These are phyloP conservation scores for Zoysia matrella DNA, from an alignment of 202 grass and related monocot species.

Conservation along the genomic window DNA sequence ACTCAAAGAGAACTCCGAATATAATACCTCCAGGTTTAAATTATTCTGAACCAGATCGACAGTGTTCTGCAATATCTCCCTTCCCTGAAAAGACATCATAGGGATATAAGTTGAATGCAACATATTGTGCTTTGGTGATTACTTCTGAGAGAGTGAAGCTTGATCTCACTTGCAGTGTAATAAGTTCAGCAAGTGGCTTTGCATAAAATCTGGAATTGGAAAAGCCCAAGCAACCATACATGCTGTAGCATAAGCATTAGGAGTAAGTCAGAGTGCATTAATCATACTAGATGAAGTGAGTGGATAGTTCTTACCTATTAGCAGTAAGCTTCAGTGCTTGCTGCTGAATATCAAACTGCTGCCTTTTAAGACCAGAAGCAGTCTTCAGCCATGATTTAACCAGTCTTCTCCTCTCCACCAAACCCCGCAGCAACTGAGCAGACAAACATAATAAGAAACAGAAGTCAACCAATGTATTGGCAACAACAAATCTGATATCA, in stretches of 20 bases:
- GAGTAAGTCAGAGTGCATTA: conserved; percentile 31
- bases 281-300: conserved; percentile 12
- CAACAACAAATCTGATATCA: conserved; percentile 30
- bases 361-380: conserved; percentile 82
- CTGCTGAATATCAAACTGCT: conserved; percentile 98
- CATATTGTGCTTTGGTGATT: conserved; percentile 34
- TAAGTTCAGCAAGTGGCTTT: conserved; percentile 95
- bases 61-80: conserved; percentile 96
- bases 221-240: conserved; percentile 99
- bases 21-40: conserved; percentile 84
- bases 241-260: conserved; percentile 59
- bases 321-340: conserved; percentile 99
- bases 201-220: conserved; percentile 97
- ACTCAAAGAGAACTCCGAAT: neutral
- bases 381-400: conserved; percentile 95
- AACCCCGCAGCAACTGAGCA: conserved; percentile 74
- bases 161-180: conserved; percentile 87
- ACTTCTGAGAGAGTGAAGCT: conserved; percentile 33
- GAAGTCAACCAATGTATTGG: conserved; percentile 23
- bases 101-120: conserved; percentile 19
- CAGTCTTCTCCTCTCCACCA: conserved; percentile 96
- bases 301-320: conserved; percentile 65
- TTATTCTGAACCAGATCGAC: conserved; percentile 98
- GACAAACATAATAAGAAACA: conserved; percentile 2
- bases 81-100: conserved; percentile 71